Conservation (phyloP, 2,329 filamentous ascomycete species). For the Biscogniauxia mediterranea region DNA sequence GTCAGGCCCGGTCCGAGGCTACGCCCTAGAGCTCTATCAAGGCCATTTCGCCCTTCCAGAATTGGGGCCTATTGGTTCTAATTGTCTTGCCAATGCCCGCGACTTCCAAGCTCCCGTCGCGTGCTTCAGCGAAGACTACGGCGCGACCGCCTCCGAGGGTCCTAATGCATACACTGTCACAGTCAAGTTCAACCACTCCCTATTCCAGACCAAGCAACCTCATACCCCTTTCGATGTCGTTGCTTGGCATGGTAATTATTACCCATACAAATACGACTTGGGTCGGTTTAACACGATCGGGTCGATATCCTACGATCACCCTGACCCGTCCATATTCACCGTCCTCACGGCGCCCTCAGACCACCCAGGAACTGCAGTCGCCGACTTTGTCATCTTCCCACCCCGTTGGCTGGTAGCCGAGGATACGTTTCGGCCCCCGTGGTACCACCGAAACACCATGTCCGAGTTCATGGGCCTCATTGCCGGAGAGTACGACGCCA, state of each 20-base stretch:
- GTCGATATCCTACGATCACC: constrained; percentile 65
- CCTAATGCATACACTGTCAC: constrained; percentile 44
- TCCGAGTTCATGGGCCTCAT: constrained; percentile 54
- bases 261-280: constrained; percentile 69
- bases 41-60: constrained; percentile 62
- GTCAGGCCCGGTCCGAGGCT: constrained; percentile 50
- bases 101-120: constrained; percentile 67
- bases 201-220: constrained; percentile 59
- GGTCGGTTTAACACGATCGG: constrained; percentile 67
- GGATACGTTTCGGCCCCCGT: constrained; percentile 60
- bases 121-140: constrained; percentile 54
- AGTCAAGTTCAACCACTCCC: constrained; percentile 59
- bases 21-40: constrained; percentile 63
- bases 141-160: constrained; percentile 32
- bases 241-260: constrained; percentile 70
- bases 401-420: constrained; percentile 60
- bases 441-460: constrained; percentile 60
- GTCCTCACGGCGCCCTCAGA: constrained; percentile 56
- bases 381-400: constrained; percentile 63
- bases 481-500: constrained; percentile 48
- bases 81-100: constrained; percentile 59
- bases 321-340: constrained; percentile 67
- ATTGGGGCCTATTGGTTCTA: constrained; percentile 61
- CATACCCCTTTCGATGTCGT: constrained; percentile 70
- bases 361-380: constrained; percentile 51